Conservation (phyloP, 1,284 basidiomycete species). For the Salmacisia buchloeana region DNA sequence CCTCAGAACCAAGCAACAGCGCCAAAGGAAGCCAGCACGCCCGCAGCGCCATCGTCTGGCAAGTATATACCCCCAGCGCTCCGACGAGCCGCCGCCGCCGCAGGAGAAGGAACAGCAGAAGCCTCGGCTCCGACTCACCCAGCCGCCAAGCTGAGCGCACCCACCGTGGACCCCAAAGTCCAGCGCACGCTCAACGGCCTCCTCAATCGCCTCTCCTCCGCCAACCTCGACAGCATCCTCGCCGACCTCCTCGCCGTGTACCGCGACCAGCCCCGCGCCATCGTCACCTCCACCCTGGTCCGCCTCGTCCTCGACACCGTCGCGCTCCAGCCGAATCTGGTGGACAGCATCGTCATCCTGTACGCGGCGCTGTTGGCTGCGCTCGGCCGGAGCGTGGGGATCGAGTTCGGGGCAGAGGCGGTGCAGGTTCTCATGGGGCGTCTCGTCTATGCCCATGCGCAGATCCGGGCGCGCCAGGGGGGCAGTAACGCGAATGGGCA, state of each 20-base stretch:
- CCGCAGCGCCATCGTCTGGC: constrained; percentile 24
- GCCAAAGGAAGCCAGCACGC: not conserved
- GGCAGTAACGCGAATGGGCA: no score
- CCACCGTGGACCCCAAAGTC: constrained; percentile 61
- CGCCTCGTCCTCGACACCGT: constrained; percentile 75
- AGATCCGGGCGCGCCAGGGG: not conserved
- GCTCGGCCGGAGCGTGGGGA: constrained; percentile 75
- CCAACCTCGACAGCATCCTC: constrained; percentile 77
- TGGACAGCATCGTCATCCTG: constrained; percentile 78
- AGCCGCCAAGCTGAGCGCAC: constrained; percentile 62
- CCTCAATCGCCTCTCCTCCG: constrained; percentile 79
- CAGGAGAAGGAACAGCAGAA: constrained; percentile 16
- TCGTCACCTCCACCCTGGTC: constrained; percentile 76
- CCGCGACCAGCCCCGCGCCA: constrained; percentile 69
- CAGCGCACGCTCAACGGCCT: constrained; percentile 77
- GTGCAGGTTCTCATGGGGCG: constrained; percentile 30
- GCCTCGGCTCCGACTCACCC: constrained; percentile 50
- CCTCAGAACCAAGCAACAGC: constrained; percentile 10
- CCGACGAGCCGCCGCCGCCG: constrained; percentile 50
- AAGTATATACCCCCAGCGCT: constrained; percentile 58
- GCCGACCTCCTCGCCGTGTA: constrained; percentile 74
- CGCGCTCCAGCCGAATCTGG: constrained; percentile 74
- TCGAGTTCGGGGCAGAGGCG: constrained; percentile 72
- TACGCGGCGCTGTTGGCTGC: constrained; percentile 82
- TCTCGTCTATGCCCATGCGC: constrained; percentile 20